These are phyloP conservation scores for Venturia effusa DNA, from an alignment of 2,329 filamentous ascomycete species.

Conservation along the genomic window DNA sequence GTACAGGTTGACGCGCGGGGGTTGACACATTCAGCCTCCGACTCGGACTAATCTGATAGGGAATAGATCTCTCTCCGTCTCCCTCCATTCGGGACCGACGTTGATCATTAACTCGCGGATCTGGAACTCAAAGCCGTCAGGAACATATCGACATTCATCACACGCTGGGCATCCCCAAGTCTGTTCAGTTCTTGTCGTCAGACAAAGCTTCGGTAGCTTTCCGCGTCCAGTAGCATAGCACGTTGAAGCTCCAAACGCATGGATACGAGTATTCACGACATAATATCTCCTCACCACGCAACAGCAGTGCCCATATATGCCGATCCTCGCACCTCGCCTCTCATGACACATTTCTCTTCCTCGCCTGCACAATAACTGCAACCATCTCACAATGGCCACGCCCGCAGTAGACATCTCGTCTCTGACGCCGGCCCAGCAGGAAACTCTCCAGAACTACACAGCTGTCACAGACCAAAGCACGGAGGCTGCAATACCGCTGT, in stretches of 20 bases:
- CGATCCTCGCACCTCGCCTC: background rate
- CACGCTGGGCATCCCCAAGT: no score
- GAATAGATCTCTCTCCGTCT: no score
- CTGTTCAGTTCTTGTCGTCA: no score
- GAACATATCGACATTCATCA: no score
- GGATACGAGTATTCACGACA: no score
- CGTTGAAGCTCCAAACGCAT: no score
- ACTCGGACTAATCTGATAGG: background rate
- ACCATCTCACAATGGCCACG: constrained; percentile 24
- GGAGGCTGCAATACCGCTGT: constrained; percentile 63
- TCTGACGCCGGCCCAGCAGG: constrained; percentile 68
- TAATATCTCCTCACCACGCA: no score
- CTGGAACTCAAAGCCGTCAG: no score
- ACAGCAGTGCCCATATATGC: background rate
- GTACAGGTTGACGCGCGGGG: background rate
- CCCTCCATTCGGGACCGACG: background rate
- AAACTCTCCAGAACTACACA: constrained; percentile 77
- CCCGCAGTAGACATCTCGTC: constrained; percentile 47
- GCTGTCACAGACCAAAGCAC: constrained; percentile 77
- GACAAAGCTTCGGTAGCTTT: background rate
- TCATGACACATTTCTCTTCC: background rate
- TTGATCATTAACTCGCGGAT: no score
- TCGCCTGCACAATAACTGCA: constrained; percentile 5
- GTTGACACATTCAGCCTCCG: background rate
- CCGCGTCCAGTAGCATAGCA: background rate